Evolutionary conservation across 768 basidiomycete species (phyloP).

Genomic region (Cystobasidium onofrii): DNA sequence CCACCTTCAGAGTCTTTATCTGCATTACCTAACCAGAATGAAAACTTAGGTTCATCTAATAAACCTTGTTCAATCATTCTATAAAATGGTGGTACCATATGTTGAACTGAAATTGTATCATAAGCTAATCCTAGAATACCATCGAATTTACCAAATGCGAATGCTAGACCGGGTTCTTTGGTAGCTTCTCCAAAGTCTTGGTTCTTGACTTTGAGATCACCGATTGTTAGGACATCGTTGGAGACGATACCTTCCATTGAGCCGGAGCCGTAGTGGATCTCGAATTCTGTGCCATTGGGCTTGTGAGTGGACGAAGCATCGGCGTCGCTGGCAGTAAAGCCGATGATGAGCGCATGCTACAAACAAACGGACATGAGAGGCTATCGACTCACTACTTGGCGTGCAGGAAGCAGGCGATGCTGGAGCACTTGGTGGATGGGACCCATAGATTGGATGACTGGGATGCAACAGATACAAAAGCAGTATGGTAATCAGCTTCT

Average conservation of each 20-base stretch:
- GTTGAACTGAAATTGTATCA: conserved; percentile 89
- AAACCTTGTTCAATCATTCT: conserved; percentile 75
- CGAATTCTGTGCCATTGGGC: conserved; percentile 76
- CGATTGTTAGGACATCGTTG: conserved; percentile 67
- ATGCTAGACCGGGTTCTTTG: conserved; percentile 92
- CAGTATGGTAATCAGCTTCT: too few relatives aligned
- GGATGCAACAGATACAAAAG: conserved; percentile 42
- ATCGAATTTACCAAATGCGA: conserved; percentile 92
- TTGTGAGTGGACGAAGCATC: conserved; percentile 71
- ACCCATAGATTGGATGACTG: conserved; percentile 39
- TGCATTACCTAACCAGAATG: conserved; percentile 81
- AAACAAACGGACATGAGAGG: not conserved
- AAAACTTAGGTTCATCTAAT: conserved; percentile 76
- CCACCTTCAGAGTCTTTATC: conserved; percentile 60
- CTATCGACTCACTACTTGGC: conserved; percentile 29
- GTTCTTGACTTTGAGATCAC: conserved; percentile 63
- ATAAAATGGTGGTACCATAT: conserved; percentile 88
- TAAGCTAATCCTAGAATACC: conserved; percentile 91
- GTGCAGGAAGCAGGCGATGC: conserved; percentile 90
- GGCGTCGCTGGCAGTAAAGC: conserved; percentile 62
- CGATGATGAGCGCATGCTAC: too few relatives aligned
- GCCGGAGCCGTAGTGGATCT: conserved; percentile 89
- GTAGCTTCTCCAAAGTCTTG: conserved; percentile 93
- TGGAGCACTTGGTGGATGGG: conserved; percentile 59
- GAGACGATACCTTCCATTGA: conserved; percentile 96